A percentile compares a stretch with the other conserved stretches of the same genome.
Conservation (phyloP, 2,329 filamentous ascomycete species). For the Rhinocladiella similis region DNA sequence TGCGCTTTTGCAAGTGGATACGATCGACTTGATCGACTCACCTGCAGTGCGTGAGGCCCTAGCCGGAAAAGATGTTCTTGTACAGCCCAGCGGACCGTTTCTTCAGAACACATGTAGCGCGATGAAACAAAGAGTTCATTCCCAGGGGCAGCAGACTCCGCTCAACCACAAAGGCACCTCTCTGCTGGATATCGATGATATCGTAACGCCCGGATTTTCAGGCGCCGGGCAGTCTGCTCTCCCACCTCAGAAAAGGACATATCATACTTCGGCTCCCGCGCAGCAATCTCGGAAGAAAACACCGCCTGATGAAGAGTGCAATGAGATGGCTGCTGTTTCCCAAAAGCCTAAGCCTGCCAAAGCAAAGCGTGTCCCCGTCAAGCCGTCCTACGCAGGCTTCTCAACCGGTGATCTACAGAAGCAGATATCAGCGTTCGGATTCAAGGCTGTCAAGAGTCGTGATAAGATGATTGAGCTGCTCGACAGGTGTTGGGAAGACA, state of each 20-base stretch:
- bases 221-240: neutral
- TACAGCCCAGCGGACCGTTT: slow-evolving; percentile 10
- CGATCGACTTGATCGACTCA: slow-evolving; percentile 59
- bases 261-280: slow-evolving; percentile 9
- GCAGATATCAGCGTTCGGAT: slow-evolving; percentile 65
- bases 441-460: slow-evolving; percentile 70
- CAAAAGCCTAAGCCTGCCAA: neutral
- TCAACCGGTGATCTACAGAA: slow-evolving; percentile 64
- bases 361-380: slow-evolving; percentile 23
- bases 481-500: slow-evolving; percentile 69
- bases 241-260: slow-evolving; percentile 1
- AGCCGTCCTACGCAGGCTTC: slow-evolving; percentile 62
- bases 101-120: neutral
- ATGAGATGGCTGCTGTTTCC: neutral
- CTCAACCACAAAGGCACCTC: neutral
- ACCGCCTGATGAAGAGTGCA: neutral
- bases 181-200: slow-evolving; percentile 23
- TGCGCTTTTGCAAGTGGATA: slow-evolving; percentile 62
- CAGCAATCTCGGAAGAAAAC: neutral
- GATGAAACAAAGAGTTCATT: neutral
- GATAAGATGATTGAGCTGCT: slow-evolving; percentile 69
- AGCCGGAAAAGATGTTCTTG: slow-evolving; percentile 25
- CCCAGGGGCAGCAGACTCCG: neutral
- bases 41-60: slow-evolving; percentile 32
- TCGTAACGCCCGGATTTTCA: slow-evolving; percentile 10